Percentiles rank a stretch among this genome's conserved stretches.
phyloP scores from a whole-genome alignment of 768 basidiomycete species.

The Trametes punicea region DNA sequence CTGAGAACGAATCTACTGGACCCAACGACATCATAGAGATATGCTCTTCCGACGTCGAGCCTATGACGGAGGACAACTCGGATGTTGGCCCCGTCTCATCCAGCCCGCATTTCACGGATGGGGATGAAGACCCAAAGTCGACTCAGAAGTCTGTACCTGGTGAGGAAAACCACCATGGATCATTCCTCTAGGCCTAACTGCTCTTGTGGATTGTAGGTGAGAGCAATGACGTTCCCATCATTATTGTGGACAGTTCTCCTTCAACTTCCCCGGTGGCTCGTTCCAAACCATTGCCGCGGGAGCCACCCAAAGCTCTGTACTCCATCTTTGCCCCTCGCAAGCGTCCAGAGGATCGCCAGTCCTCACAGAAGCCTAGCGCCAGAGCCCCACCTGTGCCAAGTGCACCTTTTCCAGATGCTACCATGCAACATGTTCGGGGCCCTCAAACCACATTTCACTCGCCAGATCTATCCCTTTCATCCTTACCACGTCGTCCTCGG shows the following conservation, averaged over 20 bases:
- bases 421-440: conserved; percentile 61
- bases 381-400: background rate
- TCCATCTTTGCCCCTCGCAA: conserved; percentile 44
- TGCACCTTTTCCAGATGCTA: conserved; percentile 47
- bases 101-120: background rate
- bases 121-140: background rate
- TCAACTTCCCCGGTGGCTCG: conserved; percentile 22
- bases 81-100: background rate
- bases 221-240: conserved; percentile 40
- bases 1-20: conserved; percentile 5
- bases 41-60: conserved; percentile 12
- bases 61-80: background rate
- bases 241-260: conserved; percentile 42
- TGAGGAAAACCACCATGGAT: background rate
- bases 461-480: background rate
- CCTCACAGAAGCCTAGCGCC: conserved; percentile 6
- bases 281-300: background rate
- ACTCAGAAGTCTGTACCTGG: background rate
- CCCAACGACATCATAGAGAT: conserved; percentile 9
- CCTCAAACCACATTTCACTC: conserved; percentile 41
- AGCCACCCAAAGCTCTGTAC: conserved; percentile 35
- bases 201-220: conserved; percentile 5
- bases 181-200: too few relatives aligned
- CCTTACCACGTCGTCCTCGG: background rate
- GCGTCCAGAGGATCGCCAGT: conserved; percentile 16